Evolutionary conservation across 495 filamentous ascomycete genomes (phyloP), one percentile per base, ranked within the genome.

Genomic region (Chaetomium fimeti): DNA sequence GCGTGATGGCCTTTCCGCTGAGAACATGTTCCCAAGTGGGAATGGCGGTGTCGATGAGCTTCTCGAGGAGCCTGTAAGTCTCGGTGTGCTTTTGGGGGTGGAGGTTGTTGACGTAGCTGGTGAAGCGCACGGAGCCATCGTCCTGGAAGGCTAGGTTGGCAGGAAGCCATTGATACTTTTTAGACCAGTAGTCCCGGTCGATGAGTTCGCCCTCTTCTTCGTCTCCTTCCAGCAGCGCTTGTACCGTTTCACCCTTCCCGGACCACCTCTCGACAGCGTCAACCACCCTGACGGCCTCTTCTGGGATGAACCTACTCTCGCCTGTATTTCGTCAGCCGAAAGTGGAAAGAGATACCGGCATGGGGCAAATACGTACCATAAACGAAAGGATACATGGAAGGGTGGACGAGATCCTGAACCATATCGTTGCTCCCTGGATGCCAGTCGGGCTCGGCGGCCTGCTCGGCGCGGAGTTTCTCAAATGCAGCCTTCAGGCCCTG

Each of bases 21-120:
- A 61, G 22, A 25, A 75, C 75, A 63, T 66, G 71, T 24, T 88
- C 74, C 85, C 86, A 89, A 3, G 83, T 66, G 0, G 84, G 84
- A 4, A 90, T 72, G 5, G 79, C 73, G 11, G 62, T 72, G 8
- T 78, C 64, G n/a, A 89, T 76, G 36, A 87, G 69, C 54, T 80
- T 71, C 64, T 85, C 85, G 20, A 89, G 67, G 0, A 78, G 73
- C 4, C 48, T 36, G 63, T 89, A 90, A 16, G 89, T 78, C 0
- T 67, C 63, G 2, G 62, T 57, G 61, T 87, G 74, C 22, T 77
- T 69, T 7, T 51, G 55, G 0, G 87, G 87, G 64, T 88, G 83
- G 0, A 87, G 72, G 60, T 87, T 88, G 69, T 89, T 90, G 76
- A 89, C 85, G 69, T 89, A 88, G 78, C 81, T 71, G 81, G 86